phyloP scores from a whole-genome alignment of 768 basidiomycete genomes.

The Rhodotorula kratochvilovae region DNA sequence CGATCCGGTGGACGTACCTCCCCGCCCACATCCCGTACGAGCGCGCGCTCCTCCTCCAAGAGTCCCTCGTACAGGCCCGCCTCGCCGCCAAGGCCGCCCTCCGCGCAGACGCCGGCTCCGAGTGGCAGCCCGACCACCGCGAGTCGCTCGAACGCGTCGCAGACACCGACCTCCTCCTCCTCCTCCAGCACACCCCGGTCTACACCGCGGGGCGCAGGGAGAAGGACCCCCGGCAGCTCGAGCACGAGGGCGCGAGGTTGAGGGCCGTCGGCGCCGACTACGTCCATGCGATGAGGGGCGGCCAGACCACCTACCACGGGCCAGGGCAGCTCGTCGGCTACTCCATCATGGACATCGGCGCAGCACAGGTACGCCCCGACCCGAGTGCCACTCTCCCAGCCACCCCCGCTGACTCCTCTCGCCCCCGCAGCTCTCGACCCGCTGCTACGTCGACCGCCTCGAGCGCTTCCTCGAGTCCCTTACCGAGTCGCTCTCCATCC shows the following conservation, averaged over 20 bases:
- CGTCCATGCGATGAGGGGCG: slow-evolving; percentile 73
- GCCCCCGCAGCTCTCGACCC: slow-evolving; percentile 51
- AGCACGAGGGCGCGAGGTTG: slow-evolving; percentile 58
- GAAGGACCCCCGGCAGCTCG: slow-evolving; percentile 48
- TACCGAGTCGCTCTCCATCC: slow-evolving; percentile 47
- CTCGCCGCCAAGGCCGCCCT: slow-evolving; percentile 24
- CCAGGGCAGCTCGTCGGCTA: slow-evolving; percentile 97
- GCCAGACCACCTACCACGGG: slow-evolving; percentile 93
- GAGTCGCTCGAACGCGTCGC: slow-evolving; percentile 52
- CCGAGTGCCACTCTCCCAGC: background rate
- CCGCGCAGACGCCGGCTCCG: background rate
- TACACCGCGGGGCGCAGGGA: slow-evolving; percentile 93
- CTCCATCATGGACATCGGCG: slow-evolving; percentile 82
- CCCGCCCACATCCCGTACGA: slow-evolving; percentile 31
- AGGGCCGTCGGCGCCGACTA: slow-evolving; percentile 80
- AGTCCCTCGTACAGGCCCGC: slow-evolving; percentile 23
- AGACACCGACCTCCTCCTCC: slow-evolving; percentile 56
- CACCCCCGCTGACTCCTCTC: background rate
- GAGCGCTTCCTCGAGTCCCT: slow-evolving; percentile 67
- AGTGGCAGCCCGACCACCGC: background rate
- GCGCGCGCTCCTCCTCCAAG: slow-evolving; percentile 48
- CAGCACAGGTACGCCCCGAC: slow-evolving; percentile 58
- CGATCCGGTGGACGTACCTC: slow-evolving; percentile 32
- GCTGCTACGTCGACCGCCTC: slow-evolving; percentile 78
- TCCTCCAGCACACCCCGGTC: slow-evolving; percentile 86